A percentile compares a stretch with the other conserved stretches of the same genome.
phyloP scores from a whole-genome alignment of 2,329 filamentous ascomycete species.

The Peltaster fructicola region DNA sequence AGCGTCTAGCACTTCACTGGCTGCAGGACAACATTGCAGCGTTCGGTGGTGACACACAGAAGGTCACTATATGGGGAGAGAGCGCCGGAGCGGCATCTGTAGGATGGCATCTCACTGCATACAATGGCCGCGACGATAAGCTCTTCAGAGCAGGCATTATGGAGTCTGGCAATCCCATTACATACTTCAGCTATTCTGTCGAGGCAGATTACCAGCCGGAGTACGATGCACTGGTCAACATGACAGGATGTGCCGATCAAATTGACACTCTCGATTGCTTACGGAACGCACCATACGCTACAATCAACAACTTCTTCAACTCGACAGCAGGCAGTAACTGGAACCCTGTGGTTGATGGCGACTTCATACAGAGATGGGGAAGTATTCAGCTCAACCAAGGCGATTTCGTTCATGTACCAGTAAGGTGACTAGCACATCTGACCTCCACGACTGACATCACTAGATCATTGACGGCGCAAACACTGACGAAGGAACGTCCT shows the following conservation, averaged over 20 bases:
- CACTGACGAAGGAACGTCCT: constrained; percentile 46
- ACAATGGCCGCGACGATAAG: constrained; percentile 29
- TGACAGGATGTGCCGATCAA: constrained; percentile 40
- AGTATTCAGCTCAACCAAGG: constrained; percentile 38
- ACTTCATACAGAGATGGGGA: constrained; percentile 36
- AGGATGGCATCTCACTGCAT: constrained; percentile 29
- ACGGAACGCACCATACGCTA: constrained; percentile 25
- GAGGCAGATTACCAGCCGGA: constrained; percentile 29
- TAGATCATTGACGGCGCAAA: constrained; percentile 45
- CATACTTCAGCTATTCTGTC: constrained; percentile 9
- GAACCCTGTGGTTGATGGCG: constrained; percentile 35
- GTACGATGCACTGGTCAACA: constrained; percentile 44
- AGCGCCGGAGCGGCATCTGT: constrained; percentile 20
- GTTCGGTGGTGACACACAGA: constrained; percentile 56
- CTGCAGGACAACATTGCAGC: constrained; percentile 27
- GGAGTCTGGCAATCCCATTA: constrained; percentile 21
- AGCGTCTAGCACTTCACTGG: constrained; percentile 30
- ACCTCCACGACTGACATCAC: too few species aligned
- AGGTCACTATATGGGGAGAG: constrained; percentile 28
- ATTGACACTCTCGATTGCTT: constrained; percentile 48
- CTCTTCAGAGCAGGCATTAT: constrained; percentile 31
- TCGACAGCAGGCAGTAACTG: constrained; percentile 15
- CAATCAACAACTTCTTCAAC: constrained; percentile 15
- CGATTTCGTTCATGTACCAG: constrained; percentile 41
- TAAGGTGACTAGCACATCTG: too few species aligned